phyloP scores from a whole-genome alignment of 1,139 yeast genomes.

The Debaryomycetaceae sp. region DNA sequence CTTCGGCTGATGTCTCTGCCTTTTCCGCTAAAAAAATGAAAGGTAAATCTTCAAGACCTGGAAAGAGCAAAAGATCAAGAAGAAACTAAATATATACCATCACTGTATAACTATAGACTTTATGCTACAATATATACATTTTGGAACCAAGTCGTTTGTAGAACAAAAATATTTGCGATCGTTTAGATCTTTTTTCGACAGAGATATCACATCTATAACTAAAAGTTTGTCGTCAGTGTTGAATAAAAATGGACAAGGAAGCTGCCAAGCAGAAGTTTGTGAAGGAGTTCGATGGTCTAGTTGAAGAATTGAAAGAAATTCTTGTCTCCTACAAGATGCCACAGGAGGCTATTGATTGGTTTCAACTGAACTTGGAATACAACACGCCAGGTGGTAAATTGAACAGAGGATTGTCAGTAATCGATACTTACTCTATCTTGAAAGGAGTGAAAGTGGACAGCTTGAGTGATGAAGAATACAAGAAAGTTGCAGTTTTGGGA shows the following conservation, averaged over 20 bases:
- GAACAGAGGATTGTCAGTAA: constrained; percentile 93
- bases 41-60: constrained; percentile 60
- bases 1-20: constrained; percentile 68
- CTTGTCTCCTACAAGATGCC: constrained; percentile 77
- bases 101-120: constrained; percentile 1
- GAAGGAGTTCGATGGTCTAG: constrained; percentile 72
- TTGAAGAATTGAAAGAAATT: constrained; percentile 66
- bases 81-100: constrained; percentile 13
- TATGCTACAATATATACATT: not conserved
- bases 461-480: constrained; percentile 66
- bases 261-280: constrained; percentile 62
- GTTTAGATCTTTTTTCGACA: not conserved
- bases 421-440: constrained; percentile 84
- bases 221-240: too few relatives aligned
- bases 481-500: constrained; percentile 84
- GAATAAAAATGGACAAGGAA: constrained; percentile 26
- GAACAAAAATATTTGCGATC: constrained; percentile 1
- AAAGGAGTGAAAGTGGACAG: constrained; percentile 61
- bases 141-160: not conserved
- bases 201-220: not conserved
- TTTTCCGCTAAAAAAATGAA: constrained; percentile 57
- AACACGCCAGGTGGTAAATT: constrained; percentile 97
- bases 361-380: constrained; percentile 66
- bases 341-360: constrained; percentile 85
- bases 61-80: constrained; percentile 61